phyloP scores from a whole-genome alignment of 2,329 filamentous ascomycete genomes.

The Furcasterigmium furcatum region DNA sequence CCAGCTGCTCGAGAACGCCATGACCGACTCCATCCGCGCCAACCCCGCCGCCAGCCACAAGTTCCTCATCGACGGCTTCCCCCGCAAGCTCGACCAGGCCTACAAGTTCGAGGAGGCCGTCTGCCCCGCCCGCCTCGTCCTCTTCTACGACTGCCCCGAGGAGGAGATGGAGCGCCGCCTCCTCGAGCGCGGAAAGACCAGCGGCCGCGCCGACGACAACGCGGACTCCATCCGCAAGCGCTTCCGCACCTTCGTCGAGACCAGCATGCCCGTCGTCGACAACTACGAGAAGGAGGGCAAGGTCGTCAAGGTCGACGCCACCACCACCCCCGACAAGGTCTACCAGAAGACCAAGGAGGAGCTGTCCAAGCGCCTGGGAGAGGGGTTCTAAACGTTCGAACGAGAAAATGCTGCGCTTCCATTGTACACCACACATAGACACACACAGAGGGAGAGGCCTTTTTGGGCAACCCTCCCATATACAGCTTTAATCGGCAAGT shows the following conservation, averaged over 20 bases:
- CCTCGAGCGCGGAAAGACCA: conserved; percentile 88
- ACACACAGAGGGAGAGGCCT: too few species aligned
- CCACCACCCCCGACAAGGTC: conserved; percentile 60
- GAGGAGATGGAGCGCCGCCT: conserved; percentile 80
- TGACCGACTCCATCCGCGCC: conserved; percentile 65
- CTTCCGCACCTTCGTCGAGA: conserved; percentile 91
- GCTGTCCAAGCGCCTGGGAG: conserved; percentile 46
- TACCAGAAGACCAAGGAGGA: conserved; percentile 49
- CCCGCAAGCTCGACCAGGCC: conserved; percentile 95
- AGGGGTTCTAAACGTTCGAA: conserved; percentile 11
- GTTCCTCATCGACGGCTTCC: conserved; percentile 83
- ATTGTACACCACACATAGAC: too few species aligned
- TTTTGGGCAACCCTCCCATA: too few species aligned
- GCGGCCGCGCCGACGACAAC: conserved; percentile 89
- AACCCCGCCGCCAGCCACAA: conserved; percentile 45
- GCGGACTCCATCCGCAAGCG: conserved; percentile 94
- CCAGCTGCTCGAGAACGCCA: conserved; percentile 88
- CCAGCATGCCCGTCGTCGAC: conserved; percentile 95
- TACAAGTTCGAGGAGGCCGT: conserved; percentile 89
- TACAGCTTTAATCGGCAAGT: too few species aligned
- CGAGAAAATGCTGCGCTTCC: too few species aligned
- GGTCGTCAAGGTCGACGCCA: conserved; percentile 78
- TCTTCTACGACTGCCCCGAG: conserved; percentile 95
- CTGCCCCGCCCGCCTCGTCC: conserved; percentile 76
- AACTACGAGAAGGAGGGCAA: conserved; percentile 73